phyloP scores from a whole-genome alignment of 352 stramenopile species.

The Globisporangium sylvaticum region DNA sequence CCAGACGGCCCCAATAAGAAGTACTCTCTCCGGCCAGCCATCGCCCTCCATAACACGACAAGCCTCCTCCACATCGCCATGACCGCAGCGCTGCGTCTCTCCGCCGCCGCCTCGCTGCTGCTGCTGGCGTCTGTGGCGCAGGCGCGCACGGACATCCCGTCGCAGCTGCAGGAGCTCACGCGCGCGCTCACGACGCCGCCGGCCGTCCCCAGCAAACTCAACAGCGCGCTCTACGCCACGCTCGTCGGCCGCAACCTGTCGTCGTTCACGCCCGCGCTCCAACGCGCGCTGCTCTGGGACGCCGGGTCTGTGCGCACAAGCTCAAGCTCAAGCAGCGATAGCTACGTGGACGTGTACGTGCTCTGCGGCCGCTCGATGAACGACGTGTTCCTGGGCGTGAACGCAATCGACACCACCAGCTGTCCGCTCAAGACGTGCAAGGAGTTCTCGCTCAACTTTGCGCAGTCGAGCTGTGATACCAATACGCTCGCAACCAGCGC shows the following conservation, averaged over 20 bases:
- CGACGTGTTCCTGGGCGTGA: constrained; percentile 24
- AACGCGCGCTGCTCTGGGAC: constrained; percentile 69
- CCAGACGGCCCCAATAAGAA: not conserved
- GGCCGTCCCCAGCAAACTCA: not conserved
- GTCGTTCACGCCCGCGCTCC: constrained; percentile 18
- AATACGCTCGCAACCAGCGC: constrained; percentile 13
- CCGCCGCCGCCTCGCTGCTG: not conserved
- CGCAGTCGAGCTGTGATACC: constrained; percentile 16
- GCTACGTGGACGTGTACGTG: constrained; percentile 40
- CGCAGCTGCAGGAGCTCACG: constrained; percentile 24
- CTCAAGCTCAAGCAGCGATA: constrained; percentile 11
- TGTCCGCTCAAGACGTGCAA: constrained; percentile 32
- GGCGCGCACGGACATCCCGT: constrained; percentile 11
- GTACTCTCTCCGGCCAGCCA: not conserved
- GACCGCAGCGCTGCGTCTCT: not conserved
- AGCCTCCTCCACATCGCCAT: not conserved
- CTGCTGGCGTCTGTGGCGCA: not conserved
- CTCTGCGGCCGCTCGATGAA: constrained; percentile 34
- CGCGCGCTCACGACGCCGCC: constrained; percentile 21
- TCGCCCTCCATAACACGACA: not conserved
- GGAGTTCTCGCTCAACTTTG: constrained; percentile 25
- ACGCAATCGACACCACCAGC: constrained; percentile 16
- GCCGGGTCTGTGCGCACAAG: constrained; percentile 18
- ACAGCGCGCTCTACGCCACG: not conserved
- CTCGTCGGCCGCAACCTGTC: not conserved